Conservation (phyloP, 1,284 basidiomycete species). For the Cronartium quercuum region DNA sequence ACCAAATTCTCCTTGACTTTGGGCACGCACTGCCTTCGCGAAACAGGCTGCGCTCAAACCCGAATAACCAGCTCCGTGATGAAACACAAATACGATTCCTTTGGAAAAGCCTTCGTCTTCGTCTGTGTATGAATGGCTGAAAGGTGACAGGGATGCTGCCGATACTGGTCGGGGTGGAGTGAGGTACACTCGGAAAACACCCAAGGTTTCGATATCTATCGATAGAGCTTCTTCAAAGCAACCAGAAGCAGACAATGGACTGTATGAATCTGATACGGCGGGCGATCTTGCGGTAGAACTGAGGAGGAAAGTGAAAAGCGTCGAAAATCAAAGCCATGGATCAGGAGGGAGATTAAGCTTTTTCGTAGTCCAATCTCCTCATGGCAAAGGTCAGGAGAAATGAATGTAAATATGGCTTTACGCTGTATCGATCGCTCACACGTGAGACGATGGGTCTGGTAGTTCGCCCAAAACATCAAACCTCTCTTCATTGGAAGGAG, state of each 20-base stretch:
- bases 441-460: neutral
- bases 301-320: neutral
- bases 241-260: slow-evolving; percentile 44
- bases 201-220: slow-evolving; percentile 42
- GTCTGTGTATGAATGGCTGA: neutral
- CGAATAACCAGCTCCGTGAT: slow-evolving; percentile 89
- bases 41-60: slow-evolving; percentile 82
- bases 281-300: neutral
- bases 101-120: neutral
- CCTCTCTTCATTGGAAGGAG: neutral
- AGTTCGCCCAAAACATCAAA: neutral
- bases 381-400: neutral
- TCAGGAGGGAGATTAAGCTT: neutral
- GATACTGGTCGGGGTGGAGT: neutral
- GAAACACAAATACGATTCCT: slow-evolving; percentile 70
- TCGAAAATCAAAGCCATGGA: neutral
- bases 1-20: slow-evolving; percentile 68
- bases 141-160: neutral
- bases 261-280: neutral
- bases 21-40: slow-evolving; percentile 65
- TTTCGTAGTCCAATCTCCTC: neutral
- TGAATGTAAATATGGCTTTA: neutral
- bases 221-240: slow-evolving; percentile 47
- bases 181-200: slow-evolving; percentile 15
- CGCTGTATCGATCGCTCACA: neutral